Percentiles rank a stretch among this genome's conserved stretches.
Evolutionary conservation across 768 basidiomycete species (phyloP).

Genomic region (Gelatoporia subvermispora): DNA sequence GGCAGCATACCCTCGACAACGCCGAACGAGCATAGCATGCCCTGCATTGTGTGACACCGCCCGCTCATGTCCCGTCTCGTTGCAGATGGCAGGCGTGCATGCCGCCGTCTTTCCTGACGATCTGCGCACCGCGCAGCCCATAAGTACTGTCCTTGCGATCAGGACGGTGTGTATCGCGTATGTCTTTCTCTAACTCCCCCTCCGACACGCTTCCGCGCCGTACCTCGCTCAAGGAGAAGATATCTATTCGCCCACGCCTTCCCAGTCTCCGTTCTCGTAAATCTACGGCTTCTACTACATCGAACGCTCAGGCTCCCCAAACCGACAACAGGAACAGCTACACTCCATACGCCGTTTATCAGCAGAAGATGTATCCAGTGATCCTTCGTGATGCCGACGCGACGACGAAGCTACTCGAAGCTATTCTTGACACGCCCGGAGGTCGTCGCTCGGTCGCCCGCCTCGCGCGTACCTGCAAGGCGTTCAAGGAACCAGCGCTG

Average conservation of each 20-base stretch:
- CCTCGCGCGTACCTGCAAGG: slow-evolving; percentile 69
- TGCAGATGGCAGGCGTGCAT: slow-evolving; percentile 9
- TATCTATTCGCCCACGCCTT: slow-evolving; percentile 17
- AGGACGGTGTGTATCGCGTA: slow-evolving; percentile 15
- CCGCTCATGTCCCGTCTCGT: background rate
- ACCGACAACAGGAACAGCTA: slow-evolving; percentile 19
- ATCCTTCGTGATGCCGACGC: slow-evolving; percentile 63
- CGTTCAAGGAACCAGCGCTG: slow-evolving; percentile 68
- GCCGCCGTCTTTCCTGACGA: slow-evolving; percentile 14
- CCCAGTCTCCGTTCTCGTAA: slow-evolving; percentile 27
- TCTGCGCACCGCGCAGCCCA: slow-evolving; percentile 13
- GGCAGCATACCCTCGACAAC: too few species aligned
- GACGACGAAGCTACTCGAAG: slow-evolving; percentile 46
- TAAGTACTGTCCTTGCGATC: slow-evolving; percentile 14
- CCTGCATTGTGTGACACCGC: background rate
- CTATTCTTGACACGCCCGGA: slow-evolving; percentile 50
- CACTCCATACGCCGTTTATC: slow-evolving; percentile 40
- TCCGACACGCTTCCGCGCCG: slow-evolving; percentile 21
- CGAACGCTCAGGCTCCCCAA: slow-evolving; percentile 5
- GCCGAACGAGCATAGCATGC: too few species aligned
- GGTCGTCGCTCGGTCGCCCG: slow-evolving; percentile 67
- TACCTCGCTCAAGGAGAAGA: slow-evolving; percentile 23
- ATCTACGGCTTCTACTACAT: slow-evolving; percentile 18
- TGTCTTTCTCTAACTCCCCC: slow-evolving; percentile 7
- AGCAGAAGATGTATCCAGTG: slow-evolving; percentile 46